These are phyloP conservation scores for Dictyostelium firmibasis DNA, from an alignment of 78 protist genomes.

Conservation along the genomic window DNA sequence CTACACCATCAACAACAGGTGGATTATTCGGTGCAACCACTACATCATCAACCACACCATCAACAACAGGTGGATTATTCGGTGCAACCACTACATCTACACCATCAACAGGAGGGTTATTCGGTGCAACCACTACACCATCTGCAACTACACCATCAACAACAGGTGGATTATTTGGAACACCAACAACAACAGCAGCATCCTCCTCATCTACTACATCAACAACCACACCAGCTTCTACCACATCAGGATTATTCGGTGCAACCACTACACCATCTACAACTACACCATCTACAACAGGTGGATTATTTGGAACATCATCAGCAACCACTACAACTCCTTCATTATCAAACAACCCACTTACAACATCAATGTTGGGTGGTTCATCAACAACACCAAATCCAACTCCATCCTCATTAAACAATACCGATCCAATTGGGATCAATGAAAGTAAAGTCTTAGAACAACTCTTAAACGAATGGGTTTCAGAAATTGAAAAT, in stretches of 20 bases:
- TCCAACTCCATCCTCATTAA: not conserved
- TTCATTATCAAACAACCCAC: not conserved
- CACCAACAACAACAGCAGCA: not conserved
- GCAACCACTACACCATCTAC: constrained; percentile 20
- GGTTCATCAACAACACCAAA: constrained; percentile 14
- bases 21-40: not conserved
- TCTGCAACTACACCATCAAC: not conserved
- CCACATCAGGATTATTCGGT: not conserved
- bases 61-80: constrained; percentile 7
- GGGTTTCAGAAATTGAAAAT: constrained; percentile 62
- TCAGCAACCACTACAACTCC: not conserved
- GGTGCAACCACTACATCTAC: not conserved
- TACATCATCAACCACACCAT: not conserved
- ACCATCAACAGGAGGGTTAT: constrained; percentile 2
- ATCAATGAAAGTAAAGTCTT: constrained; percentile 60
- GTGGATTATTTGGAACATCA: constrained; percentile 12
- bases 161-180: not conserved
- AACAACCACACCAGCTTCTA: not conserved
- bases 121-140: constrained; percentile 5
- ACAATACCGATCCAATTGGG: constrained; percentile 23
- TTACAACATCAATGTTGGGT: not conserved
- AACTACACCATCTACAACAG: not conserved
- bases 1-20: not conserved
- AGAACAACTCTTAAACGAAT: constrained; percentile 47
- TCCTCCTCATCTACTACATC: not conserved